Percentiles rank a stretch among this genome's conserved stretches.
phyloP scores from a whole-genome alignment of 805 yeast genomes.

The Pichia gijzeniarum region DNA sequence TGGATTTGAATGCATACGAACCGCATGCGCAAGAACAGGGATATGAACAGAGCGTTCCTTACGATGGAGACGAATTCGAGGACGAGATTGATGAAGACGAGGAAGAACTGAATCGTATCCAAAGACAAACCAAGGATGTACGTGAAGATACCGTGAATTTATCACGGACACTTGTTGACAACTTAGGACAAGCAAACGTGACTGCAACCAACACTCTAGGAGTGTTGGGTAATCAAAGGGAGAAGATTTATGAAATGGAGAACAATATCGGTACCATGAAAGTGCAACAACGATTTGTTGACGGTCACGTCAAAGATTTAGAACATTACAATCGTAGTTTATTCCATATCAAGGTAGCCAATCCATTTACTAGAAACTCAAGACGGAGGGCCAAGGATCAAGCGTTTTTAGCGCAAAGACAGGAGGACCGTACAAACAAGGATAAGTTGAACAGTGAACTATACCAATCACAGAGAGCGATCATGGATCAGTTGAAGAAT shows the following conservation, averaged over 20 bases:
- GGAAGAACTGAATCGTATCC: constrained; percentile 76
- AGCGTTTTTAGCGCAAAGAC: constrained; percentile 46
- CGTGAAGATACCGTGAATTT: constrained; percentile 75
- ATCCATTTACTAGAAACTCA: constrained; percentile 84
- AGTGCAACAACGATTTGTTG: constrained; percentile 76
- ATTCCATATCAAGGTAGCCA: constrained; percentile 70
- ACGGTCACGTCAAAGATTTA: constrained; percentile 73
- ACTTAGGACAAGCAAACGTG: constrained; percentile 67
- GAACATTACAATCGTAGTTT: constrained; percentile 74
- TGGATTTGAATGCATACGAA: constrained; percentile 25
- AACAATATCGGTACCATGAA: constrained; percentile 56
- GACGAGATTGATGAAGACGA: constrained; percentile 78
- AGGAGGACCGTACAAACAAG: constrained; percentile 28
- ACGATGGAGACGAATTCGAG: constrained; percentile 25
- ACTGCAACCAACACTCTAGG: constrained; percentile 81
- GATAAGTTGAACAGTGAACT: constrained; percentile 21
- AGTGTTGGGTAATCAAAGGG: constrained; percentile 90
- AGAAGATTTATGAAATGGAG: constrained; percentile 74
- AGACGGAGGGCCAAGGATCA: constrained; percentile 71
- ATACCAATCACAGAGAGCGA: constrained; percentile 23
- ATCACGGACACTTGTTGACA: constrained; percentile 72
- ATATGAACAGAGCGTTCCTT: constrained; percentile 10
- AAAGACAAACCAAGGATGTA: constrained; percentile 61
- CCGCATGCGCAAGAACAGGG: constrained; percentile 15
- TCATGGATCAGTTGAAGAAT: constrained; percentile 44